A percentile compares a stretch with the other conserved stretches of the same genome.
Evolutionary conservation across 768 basidiomycete genomes (phyloP).

Genomic region (Hemileccinum rubropunctum): DNA sequence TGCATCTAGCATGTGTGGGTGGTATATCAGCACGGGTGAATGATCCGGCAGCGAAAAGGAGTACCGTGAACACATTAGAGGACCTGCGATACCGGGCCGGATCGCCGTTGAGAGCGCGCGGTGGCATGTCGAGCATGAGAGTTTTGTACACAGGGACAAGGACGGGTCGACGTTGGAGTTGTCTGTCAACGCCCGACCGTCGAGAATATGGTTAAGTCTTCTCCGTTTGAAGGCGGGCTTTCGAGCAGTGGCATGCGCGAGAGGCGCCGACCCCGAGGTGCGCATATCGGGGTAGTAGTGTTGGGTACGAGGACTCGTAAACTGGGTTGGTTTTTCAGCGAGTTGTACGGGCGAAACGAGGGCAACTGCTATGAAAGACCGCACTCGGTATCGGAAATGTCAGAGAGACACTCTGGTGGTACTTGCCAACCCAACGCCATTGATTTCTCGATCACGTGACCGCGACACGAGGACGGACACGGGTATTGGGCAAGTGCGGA

Average conservation of each 20-base stretch:
- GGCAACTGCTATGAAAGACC: no score
- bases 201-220: constrained; percentile 17
- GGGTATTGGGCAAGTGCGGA: no score
- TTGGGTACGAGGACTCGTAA: background rate
- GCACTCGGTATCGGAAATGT: no score
- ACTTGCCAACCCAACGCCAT: background rate
- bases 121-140: constrained; percentile 31
- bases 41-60: background rate
- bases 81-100: constrained; percentile 13
- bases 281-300: constrained; percentile 12
- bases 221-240: constrained; percentile 27
- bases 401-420: no score
- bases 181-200: constrained; percentile 17
- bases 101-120: constrained; percentile 22
- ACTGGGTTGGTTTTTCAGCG: background rate
- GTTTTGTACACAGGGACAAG: constrained; percentile 8
- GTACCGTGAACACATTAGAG: constrained; percentile 22
- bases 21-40: constrained; percentile 3
- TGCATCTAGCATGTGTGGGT: constrained; percentile 35
- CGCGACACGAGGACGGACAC: constrained; percentile 19
- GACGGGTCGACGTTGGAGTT: constrained; percentile 17
- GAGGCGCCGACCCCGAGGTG: constrained; percentile 6
- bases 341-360: no score
- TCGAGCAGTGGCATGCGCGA: constrained; percentile 11
- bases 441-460: constrained; percentile 30